Evolutionary conservation across 1,284 basidiomycete genomes (phyloP).

Genomic region (Volvariella surrecta): DNA sequence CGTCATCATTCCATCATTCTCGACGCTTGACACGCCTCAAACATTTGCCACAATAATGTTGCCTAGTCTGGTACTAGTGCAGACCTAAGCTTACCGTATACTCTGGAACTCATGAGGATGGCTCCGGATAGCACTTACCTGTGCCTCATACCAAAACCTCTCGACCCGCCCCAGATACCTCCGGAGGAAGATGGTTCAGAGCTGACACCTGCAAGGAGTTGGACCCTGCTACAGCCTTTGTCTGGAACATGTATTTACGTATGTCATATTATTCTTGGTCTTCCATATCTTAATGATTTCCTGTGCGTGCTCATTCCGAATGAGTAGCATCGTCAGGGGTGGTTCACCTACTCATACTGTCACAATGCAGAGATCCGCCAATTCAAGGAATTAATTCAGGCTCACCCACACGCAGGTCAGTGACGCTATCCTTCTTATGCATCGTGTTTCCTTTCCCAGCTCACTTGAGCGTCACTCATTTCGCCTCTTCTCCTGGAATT

Average conservation of each 20-base stretch:
- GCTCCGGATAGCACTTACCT: conserved; percentile 59
- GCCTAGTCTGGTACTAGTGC: conserved; percentile 8
- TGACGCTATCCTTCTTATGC: not conserved
- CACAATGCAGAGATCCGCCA: conserved; percentile 85
- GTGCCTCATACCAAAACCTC: conserved; percentile 65
- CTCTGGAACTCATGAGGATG: conserved; percentile 65
- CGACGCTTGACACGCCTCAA: conserved; percentile 4
- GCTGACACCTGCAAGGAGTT: conserved; percentile 60
- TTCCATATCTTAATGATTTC: not conserved
- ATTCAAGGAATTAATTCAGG: conserved; percentile 63
- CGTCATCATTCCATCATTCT: conserved; percentile 12
- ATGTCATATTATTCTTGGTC: conserved; percentile 22
- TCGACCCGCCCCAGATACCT: conserved; percentile 32
- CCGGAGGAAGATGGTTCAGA: conserved; percentile 48
- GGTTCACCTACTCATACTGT: conserved; percentile 97
- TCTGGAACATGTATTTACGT: conserved; percentile 76
- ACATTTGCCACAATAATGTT: conserved; percentile 17
- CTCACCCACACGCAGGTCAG: conserved; percentile 49
- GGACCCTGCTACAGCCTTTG: conserved; percentile 72
- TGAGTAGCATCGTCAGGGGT: conserved; percentile 71
- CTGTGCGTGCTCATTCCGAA: conserved; percentile 5
- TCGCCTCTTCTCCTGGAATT: conserved; percentile 2
- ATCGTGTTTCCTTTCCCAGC: not conserved
- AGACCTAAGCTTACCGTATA: conserved; percentile 21
- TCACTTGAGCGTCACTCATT: not conserved